Base-by-base conservation (phyloP, 257 asterid genomes). In the Ballota nigra region DNA sequence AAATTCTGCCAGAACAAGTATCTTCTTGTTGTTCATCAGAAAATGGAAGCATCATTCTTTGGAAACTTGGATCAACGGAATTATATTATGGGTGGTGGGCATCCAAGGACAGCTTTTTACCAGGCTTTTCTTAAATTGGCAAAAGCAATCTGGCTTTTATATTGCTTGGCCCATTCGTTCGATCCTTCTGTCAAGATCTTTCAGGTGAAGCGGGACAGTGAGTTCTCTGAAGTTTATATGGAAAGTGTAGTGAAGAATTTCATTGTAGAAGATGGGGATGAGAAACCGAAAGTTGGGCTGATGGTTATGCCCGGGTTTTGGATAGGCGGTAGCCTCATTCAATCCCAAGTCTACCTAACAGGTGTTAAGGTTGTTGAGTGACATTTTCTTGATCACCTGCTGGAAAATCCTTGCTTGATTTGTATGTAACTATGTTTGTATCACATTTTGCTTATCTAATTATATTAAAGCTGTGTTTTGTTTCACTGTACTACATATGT, bases 231-330 rank as follows among this genome's bases (percentile, higher is more conserved):
- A 73, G 97, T 88, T 40, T 92, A 87, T 67, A 95, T 95, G 99
- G 99, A 88, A 68, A 87, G 92, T 28, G 95, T 92, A 0, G 90
- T 92, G 79, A 83, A 95, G 29, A 82, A 89, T 41, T 87, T 87
- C 29, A 59, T 76, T 23, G 33, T 83, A 45, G 92, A 89, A 41
- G 97, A 88, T 20, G 72, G 71, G 11, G 83, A 89, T 68, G 78
- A 86, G 80, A 95, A 87, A 76, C 98, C 99, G 15, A 89, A 83
- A 83, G 98, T 86, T 0, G 97, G 96, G 38, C 61, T 95, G 70
- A 89, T 92, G 97, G 97, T 95, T 5, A 92, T 89, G 97, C 99
- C 99, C 0, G 99, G 99, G 8, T 95, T 95, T 72, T 92, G 97
- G 96, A 87, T 89, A 45, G 91, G 91, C n/a, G 98, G 97, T 66